A percentile compares a stretch with the other conserved stretches of the same genome.
Evolutionary conservation across 2,329 filamentous ascomycete genomes (phyloP).

Genomic region (Botrytis porri): DNA sequence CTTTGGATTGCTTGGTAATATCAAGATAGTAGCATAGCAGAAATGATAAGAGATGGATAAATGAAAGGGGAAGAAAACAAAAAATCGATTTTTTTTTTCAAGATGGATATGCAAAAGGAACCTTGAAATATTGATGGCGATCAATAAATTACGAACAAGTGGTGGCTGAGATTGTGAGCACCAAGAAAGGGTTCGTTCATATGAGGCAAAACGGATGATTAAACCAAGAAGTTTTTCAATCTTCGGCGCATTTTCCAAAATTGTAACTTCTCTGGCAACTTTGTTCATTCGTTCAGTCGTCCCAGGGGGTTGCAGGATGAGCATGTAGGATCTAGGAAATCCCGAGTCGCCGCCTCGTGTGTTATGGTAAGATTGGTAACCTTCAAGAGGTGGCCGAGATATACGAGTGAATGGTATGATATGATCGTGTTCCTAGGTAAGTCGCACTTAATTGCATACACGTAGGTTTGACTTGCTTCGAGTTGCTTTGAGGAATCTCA

Average conservation of each 20-base stretch:
- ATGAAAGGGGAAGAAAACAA: not conserved
- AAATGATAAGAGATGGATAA: not conserved
- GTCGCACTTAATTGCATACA: not conserved
- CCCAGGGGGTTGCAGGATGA: not conserved
- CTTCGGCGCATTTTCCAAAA: not conserved
- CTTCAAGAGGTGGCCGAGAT: not conserved
- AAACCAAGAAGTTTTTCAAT: not conserved
- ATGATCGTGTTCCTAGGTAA: not conserved
- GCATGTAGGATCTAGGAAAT: conserved; percentile 4
- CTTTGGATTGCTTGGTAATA: not conserved
- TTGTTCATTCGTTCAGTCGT: not conserved
- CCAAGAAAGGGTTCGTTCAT: not conserved
- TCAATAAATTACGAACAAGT: not conserved
- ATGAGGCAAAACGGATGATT: conserved; percentile 1
- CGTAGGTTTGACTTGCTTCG: not conserved
- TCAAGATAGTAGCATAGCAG: not conserved
- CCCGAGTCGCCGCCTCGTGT: not conserved
- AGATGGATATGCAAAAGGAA: not conserved
- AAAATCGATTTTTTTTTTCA: not conserved
- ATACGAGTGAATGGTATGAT: not conserved
- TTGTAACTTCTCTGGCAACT: not conserved
- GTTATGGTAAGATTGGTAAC: not conserved
- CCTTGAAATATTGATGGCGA: not conserved
- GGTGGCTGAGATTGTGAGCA: not conserved
- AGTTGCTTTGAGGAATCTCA: not conserved